Percentiles rank a stretch among this genome's conserved stretches.
These are phyloP conservation scores for Blastobotrys persicus DNA, from an alignment of 1,139 yeast species.

Conservation along the genomic window DNA sequence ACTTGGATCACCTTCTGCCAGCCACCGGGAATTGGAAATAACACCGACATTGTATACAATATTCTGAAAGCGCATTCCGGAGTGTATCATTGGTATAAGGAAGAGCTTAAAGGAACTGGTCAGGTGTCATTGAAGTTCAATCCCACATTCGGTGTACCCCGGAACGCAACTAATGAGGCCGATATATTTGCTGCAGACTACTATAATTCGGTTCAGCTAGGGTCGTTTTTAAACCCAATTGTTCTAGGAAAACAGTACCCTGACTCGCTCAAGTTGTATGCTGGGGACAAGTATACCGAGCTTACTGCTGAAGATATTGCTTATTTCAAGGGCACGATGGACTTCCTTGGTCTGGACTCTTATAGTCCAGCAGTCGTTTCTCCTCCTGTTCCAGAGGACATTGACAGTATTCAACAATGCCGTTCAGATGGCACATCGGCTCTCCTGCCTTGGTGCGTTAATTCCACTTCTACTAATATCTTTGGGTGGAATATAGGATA, in stretches of 20 bases:
- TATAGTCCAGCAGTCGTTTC: slow-evolving; percentile 8
- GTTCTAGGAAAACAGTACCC: slow-evolving; percentile 36
- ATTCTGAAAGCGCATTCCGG: slow-evolving; percentile 33
- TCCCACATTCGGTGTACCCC: slow-evolving; percentile 29
- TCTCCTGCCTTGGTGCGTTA: slow-evolving; percentile 21
- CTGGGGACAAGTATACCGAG: background rate
- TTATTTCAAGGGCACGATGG: background rate
- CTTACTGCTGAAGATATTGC: slow-evolving; percentile 7
- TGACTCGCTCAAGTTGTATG: slow-evolving; percentile 13
- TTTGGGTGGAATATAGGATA: slow-evolving; percentile 36
- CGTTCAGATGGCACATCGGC: slow-evolving; percentile 14
- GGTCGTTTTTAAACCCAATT: slow-evolving; percentile 29
- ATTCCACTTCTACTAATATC: slow-evolving; percentile 17
- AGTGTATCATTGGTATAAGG: slow-evolving; percentile 33
- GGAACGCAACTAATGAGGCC: slow-evolving; percentile 29
- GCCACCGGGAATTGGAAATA: slow-evolving; percentile 24
- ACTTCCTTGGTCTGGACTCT: slow-evolving; percentile 11
- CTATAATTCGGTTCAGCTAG: slow-evolving; percentile 18
- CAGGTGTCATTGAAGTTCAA: slow-evolving; percentile 16
- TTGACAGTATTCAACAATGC: slow-evolving; percentile 22
- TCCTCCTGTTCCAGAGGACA: slow-evolving; percentile 21
- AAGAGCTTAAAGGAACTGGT: slow-evolving; percentile 30
- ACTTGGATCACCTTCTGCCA: slow-evolving; percentile 35
- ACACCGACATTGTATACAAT: slow-evolving; percentile 25
- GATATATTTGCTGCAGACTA: slow-evolving; percentile 23